Percentiles rank a stretch among this genome's conserved stretches.
Evolutionary conservation across 176 grass and related monocot species (phyloP).

Genomic region (Luzula sylvatica): DNA sequence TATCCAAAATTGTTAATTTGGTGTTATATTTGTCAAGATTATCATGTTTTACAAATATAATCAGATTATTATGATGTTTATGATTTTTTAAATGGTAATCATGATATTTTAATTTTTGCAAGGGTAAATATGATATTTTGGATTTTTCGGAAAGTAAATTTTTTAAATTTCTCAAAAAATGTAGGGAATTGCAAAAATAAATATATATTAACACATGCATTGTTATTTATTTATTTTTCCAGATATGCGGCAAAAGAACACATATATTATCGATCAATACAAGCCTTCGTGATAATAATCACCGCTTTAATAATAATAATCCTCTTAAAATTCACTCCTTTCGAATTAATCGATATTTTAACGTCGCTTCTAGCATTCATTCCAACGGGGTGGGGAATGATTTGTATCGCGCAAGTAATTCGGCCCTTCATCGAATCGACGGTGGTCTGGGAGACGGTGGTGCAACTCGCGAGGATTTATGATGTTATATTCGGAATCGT

Average conservation of each 20-base stretch:
- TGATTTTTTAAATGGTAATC: too few relatives aligned
- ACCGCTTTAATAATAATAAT: constrained; percentile 52
- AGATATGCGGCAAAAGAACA: constrained; percentile 67
- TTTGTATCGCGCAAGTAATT: constrained; percentile 90
- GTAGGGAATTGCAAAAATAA: too few relatives aligned
- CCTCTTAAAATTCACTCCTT: constrained; percentile 65
- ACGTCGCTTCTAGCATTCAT: constrained; percentile 91
- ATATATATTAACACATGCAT: too few relatives aligned
- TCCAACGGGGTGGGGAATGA: constrained; percentile 92
- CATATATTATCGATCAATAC: constrained; percentile 66
- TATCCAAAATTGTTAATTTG: too few relatives aligned
- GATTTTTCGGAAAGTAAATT: too few relatives aligned
- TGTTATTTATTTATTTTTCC: too few relatives aligned
- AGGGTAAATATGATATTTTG: too few relatives aligned
- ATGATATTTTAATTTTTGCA: too few relatives aligned
- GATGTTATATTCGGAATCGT: constrained; percentile 80
- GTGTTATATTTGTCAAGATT: too few relatives aligned
- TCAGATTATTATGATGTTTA: too few relatives aligned
- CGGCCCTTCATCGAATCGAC: constrained; percentile 78
- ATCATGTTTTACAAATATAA: too few relatives aligned
- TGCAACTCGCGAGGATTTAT: constrained; percentile 70
- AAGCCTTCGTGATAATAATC: constrained; percentile 47
- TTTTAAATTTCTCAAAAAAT: too few relatives aligned
- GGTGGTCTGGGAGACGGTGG: constrained; percentile 62
- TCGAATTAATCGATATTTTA: constrained; percentile 82